Evolutionary conservation across 1,284 basidiomycete genomes (phyloP).

Genomic region (Meira miltonrushii): DNA sequence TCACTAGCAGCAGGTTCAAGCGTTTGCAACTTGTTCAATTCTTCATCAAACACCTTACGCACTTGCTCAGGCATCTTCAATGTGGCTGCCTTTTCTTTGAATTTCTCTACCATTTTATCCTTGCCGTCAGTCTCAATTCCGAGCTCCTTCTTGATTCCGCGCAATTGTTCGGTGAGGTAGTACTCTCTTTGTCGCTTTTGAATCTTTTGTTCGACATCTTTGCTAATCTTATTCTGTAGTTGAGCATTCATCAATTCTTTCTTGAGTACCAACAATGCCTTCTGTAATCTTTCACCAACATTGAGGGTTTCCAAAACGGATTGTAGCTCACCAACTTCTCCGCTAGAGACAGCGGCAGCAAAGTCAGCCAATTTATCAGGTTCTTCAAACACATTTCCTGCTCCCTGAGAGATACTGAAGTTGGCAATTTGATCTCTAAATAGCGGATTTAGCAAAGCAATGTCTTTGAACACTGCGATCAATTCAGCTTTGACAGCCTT

Average conservation of each 20-base stretch:
- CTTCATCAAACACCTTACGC: constrained; percentile 93
- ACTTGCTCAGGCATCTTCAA: constrained; percentile 91
- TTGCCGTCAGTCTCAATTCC: constrained; percentile 97
- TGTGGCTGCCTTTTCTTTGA: constrained; percentile 77
- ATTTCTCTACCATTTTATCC: constrained; percentile 94
- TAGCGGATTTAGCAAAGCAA: constrained; percentile 90
- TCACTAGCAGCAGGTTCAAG: constrained; percentile 85
- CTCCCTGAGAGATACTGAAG: constrained; percentile 89
- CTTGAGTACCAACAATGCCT: constrained; percentile 86
- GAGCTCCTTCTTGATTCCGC: constrained; percentile 97
- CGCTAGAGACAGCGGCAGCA: constrained; percentile 88
- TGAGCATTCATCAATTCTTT: constrained; percentile 98
- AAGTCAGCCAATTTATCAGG: constrained; percentile 98
- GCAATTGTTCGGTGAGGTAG: constrained; percentile 96
- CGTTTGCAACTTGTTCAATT: constrained; percentile 82
- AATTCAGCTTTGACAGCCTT: constrained; percentile 95
- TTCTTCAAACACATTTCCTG: constrained; percentile 96
- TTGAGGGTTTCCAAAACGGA: constrained; percentile 82
- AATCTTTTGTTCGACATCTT: constrained; percentile 93
- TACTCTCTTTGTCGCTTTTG: constrained; percentile 95
- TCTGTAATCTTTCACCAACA: constrained; percentile 83
- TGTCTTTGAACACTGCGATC: constrained; percentile 96
- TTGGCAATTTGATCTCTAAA: constrained; percentile 98
- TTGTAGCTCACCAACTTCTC: constrained; percentile 85
- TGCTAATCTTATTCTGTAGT: constrained; percentile 85